Conservation (phyloP, 106 monocot species). For the Acorus gramineus region DNA sequence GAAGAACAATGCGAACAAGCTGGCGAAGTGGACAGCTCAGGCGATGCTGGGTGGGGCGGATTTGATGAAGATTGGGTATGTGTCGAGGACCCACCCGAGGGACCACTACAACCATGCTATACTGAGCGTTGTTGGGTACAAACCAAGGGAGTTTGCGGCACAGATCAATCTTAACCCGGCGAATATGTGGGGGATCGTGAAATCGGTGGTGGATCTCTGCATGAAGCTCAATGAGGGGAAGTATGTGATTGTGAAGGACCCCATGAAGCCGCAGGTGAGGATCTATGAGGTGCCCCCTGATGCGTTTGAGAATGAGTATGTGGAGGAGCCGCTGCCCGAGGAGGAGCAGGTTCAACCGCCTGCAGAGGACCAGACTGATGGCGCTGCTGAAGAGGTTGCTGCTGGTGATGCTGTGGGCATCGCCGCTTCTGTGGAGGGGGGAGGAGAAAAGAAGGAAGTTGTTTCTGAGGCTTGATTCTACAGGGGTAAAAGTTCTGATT, state of each 20-base stretch:
- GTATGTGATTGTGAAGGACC: slow-evolving; percentile 95
- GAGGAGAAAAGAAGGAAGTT: slow-evolving; percentile 20
- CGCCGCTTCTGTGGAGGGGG: slow-evolving; percentile 10
- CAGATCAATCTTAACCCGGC: slow-evolving; percentile 90
- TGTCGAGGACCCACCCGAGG: slow-evolving; percentile 71
- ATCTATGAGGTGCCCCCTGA: slow-evolving; percentile 90
- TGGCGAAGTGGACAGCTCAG: slow-evolving; percentile 92
- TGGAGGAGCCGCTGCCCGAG: slow-evolving; percentile 95
- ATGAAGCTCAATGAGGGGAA: slow-evolving; percentile 98
- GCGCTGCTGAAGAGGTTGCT: slow-evolving; percentile 18
- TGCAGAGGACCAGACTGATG: slow-evolving; percentile 34
- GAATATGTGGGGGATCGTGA: slow-evolving; percentile 98
- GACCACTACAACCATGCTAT: slow-evolving; percentile 87
- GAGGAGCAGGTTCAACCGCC: slow-evolving; percentile 87
- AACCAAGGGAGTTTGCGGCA: slow-evolving; percentile 84
- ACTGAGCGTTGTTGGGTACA: slow-evolving; percentile 78
- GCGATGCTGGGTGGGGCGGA: slow-evolving; percentile 84
- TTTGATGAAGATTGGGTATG: slow-evolving; percentile 92
- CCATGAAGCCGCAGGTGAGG: slow-evolving; percentile 85
- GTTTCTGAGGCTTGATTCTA: no score
- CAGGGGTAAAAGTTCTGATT: no score
- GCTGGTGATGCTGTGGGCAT: slow-evolving; percentile 8
- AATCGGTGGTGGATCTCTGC: slow-evolving; percentile 86
- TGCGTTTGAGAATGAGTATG: slow-evolving; percentile 95
- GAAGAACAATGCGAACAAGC: slow-evolving; percentile 97